phyloP scores from a whole-genome alignment of 1,284 basidiomycete genomes.

The Ustilago tritici region DNA sequence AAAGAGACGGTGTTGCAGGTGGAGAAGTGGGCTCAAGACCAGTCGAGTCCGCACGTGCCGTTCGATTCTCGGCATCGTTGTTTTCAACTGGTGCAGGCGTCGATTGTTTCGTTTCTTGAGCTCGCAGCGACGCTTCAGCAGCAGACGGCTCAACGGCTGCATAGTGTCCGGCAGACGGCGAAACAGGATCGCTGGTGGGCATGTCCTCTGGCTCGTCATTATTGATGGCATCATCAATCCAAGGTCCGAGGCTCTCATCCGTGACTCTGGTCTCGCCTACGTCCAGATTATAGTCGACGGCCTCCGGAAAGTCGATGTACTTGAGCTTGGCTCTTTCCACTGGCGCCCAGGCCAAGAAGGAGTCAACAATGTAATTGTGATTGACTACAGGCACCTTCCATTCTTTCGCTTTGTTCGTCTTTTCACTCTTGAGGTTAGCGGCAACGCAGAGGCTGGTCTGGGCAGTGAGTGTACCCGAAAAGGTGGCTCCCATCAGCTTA shows the following conservation, averaged over 20 bases:
- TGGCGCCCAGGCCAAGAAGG: constrained; percentile 72
- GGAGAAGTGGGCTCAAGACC: constrained; percentile 17
- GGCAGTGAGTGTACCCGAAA: constrained; percentile 80
- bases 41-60: constrained; percentile 8
- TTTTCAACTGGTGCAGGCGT: neutral
- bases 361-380: constrained; percentile 89
- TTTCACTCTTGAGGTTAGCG: constrained; percentile 81
- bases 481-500: constrained; percentile 79
- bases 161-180: constrained; percentile 10
- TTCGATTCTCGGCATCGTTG: neutral
- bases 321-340: constrained; percentile 42
- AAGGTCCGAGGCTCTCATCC: constrained; percentile 45
- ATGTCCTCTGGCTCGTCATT: constrained; percentile 47
- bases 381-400: constrained; percentile 89
- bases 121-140: neutral
- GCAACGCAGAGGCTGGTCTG: constrained; percentile 82
- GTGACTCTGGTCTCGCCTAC: constrained; percentile 36
- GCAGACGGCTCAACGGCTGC: constrained; percentile 6
- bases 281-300: constrained; percentile 35
- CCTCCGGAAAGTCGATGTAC: constrained; percentile 48
- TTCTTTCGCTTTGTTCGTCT: constrained; percentile 78
- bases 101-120: neutral
- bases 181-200: constrained; percentile 32
- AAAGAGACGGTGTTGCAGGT: constrained; percentile 21
- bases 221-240: constrained; percentile 47